phyloP scores from a whole-genome alignment of 2,329 filamentous ascomycete genomes.

The Fragosphaeria purpurea region DNA sequence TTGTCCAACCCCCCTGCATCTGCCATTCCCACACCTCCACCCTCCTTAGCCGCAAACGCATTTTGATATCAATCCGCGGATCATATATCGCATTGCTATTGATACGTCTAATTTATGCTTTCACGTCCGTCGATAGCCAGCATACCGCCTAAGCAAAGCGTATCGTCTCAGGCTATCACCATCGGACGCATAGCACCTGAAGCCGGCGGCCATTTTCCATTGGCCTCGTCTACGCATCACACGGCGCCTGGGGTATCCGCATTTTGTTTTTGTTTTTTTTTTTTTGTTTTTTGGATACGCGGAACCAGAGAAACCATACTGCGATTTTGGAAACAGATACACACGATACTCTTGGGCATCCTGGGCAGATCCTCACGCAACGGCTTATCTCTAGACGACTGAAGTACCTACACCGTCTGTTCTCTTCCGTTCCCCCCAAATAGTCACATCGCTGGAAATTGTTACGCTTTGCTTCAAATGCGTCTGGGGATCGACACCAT shows the following conservation, averaged over 20 bases:
- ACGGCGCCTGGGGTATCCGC: neutral
- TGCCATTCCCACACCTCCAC: too few relatives aligned
- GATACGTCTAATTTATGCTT: too few relatives aligned
- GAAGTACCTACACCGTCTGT: neutral
- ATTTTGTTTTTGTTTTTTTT: neutral
- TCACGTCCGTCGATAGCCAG: too few relatives aligned
- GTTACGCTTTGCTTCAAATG: conserved; percentile 14
- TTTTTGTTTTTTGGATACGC: too few relatives aligned
- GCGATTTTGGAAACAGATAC: neutral
- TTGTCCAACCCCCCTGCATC: neutral
- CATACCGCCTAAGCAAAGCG: too few relatives aligned
- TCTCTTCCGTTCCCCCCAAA: neutral
- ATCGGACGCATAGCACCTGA: too few relatives aligned
- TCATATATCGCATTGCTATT: too few relatives aligned
- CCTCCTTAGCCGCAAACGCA: too few relatives aligned
- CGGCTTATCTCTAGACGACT: conserved; percentile 11
- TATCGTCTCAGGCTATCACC: too few relatives aligned
- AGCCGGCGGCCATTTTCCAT: too few relatives aligned
- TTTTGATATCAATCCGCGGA: too few relatives aligned
- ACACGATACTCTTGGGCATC: neutral
- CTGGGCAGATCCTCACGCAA: conserved; percentile 11
- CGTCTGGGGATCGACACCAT: conserved; percentile 12
- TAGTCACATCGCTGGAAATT: conserved; percentile 13
- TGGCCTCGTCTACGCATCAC: conserved; percentile 2
- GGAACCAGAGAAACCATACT: neutral